Conservation (phyloP, 768 basidiomycete species). For the Trametes coccinea region DNA sequence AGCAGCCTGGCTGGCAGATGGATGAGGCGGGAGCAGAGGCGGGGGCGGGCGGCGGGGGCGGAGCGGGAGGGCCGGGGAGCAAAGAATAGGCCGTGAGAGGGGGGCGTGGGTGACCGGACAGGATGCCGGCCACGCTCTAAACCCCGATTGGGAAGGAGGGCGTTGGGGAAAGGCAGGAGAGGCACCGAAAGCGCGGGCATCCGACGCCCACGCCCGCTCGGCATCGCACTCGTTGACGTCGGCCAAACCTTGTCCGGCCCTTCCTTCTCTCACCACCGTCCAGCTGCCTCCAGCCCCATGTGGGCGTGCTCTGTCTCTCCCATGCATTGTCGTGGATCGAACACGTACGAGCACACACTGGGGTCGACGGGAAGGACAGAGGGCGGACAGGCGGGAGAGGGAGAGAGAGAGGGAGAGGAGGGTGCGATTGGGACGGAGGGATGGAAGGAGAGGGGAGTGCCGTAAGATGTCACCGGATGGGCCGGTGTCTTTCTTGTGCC, state of each 20-base stretch:
- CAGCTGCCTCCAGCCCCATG: neutral
- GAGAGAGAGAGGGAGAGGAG: neutral
- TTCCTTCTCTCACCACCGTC: neutral
- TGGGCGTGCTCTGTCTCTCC: neutral
- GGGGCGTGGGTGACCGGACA: conserved; percentile 6
- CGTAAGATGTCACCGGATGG: conserved; percentile 11
- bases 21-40: neutral
- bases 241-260: neutral
- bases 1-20: neutral
- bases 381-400: neutral
- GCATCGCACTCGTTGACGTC: neutral
- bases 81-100: conserved; percentile 19
- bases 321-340: too few species aligned
- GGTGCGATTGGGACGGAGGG: conserved; percentile 13
- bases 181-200: neutral
- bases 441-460: neutral
- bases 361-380: neutral
- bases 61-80: conserved; percentile 14
- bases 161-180: neutral
- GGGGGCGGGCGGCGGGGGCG: neutral
- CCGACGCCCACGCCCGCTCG: neutral
- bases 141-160: neutral
- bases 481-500: conserved; percentile 17
- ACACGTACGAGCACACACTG: neutral
- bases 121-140: conserved; percentile 5